Percentiles rank a stretch among this genome's conserved stretches.
These are phyloP conservation scores for Scheffersomyces segobiensis DNA, from an alignment of 1,139 yeast genomes.

Conservation along the genomic window DNA sequence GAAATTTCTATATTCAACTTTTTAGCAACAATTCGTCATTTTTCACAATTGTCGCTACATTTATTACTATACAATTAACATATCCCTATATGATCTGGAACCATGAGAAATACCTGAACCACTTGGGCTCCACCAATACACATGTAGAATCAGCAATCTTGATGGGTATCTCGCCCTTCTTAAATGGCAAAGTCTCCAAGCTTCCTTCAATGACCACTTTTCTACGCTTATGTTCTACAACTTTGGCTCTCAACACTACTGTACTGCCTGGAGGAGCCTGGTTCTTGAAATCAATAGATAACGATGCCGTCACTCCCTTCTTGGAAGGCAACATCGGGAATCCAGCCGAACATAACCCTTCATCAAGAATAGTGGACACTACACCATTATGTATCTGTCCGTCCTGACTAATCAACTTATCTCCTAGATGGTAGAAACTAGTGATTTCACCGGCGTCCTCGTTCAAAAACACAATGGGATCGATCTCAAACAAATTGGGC, in stretches of 20 bases:
- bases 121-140: conserved; percentile 72
- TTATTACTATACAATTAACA: neutral
- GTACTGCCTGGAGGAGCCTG: conserved; percentile 70
- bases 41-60: neutral
- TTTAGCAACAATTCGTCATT: neutral
- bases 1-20: neutral
- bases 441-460: conserved; percentile 47
- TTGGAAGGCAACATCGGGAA: conserved; percentile 80
- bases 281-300: conserved; percentile 63
- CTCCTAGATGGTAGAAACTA: conserved; percentile 72
- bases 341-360: conserved; percentile 83
- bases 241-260: conserved; percentile 67
- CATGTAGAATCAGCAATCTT: conserved; percentile 60
- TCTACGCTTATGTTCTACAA: conserved; percentile 69
- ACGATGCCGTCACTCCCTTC: conserved; percentile 87
- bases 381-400: conserved; percentile 88
- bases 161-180: conserved; percentile 24
- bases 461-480: conserved; percentile 61
- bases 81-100: conserved; percentile 27
- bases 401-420: conserved; percentile 61
- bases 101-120: conserved; percentile 77
- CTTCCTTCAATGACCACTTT: conserved; percentile 75
- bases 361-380: conserved; percentile 81
- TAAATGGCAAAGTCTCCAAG: conserved; percentile 46
- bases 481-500: conserved; percentile 60